phyloP scores from a whole-genome alignment of 371 early-diverging fungal species.

The Mucor velutinosus region DNA sequence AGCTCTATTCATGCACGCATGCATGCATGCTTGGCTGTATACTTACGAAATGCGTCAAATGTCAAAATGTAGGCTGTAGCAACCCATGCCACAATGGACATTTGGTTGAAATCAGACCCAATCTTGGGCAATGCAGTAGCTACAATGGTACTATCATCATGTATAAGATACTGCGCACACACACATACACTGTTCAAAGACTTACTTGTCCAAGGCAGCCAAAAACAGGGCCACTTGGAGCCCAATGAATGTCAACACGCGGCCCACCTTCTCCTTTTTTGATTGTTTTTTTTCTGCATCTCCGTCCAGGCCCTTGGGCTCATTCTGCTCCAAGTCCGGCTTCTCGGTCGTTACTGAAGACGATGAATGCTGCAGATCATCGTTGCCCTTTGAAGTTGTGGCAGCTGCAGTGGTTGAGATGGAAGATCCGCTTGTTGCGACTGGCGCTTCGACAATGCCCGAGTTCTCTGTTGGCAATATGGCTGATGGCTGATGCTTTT shows the following conservation, averaged over 20 bases:
- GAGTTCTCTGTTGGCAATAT: background rate
- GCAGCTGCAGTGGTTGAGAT: background rate
- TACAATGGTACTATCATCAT: conserved; percentile 54
- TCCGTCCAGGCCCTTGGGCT: background rate
- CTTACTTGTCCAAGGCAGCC: conserved; percentile 72
- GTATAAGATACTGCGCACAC: background rate
- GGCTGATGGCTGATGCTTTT: background rate
- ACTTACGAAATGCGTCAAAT: conserved; percentile 38
- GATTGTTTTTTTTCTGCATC: background rate
- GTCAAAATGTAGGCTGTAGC: conserved; percentile 63
- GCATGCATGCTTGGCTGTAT: background rate
- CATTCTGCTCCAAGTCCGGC: background rate
- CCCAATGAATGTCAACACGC: conserved; percentile 43
- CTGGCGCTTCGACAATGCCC: background rate
- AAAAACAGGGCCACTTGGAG: conserved; percentile 70
- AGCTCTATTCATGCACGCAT: background rate
- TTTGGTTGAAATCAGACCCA: conserved; percentile 67
- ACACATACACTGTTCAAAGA: background rate
- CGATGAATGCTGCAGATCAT: background rate
- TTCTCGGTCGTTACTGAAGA: background rate
- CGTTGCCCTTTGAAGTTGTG: background rate
- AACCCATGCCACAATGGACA: conserved; percentile 65
- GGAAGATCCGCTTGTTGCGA: background rate
- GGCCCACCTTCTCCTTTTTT: conserved; percentile 8
- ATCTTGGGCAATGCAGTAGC: conserved; percentile 76